These are phyloP conservation scores for Prunus padus DNA, from an alignment of 306 rosid species.

Conservation along the genomic window DNA sequence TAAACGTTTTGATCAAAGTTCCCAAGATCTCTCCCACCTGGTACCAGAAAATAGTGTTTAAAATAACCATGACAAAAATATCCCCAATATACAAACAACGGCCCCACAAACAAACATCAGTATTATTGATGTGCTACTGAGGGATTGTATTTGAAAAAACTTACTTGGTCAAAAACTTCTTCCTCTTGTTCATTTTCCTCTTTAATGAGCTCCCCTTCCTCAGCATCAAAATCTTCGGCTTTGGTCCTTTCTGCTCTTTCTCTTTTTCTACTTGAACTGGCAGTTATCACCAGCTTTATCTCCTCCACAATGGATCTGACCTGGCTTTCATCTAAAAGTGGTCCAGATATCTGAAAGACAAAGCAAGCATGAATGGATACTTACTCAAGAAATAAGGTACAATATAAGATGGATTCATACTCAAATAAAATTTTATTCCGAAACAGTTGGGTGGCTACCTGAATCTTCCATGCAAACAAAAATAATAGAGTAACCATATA, in stretches of 20 bases:
- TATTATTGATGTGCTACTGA: not conserved
- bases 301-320: slow-evolving; percentile 83
- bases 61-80: slow-evolving; percentile 18
- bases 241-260: slow-evolving; percentile 86
- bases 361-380: not conserved
- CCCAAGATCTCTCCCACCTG: slow-evolving; percentile 99
- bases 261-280: slow-evolving; percentile 85
- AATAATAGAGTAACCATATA: not conserved
- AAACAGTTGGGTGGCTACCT: not conserved
- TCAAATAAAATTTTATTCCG: not conserved
- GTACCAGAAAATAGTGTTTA: slow-evolving; percentile 18
- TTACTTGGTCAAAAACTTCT: slow-evolving; percentile 98
- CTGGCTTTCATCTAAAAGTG: slow-evolving; percentile 86
- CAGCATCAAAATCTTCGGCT: slow-evolving; percentile 98
- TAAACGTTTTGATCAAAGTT: slow-evolving; percentile 92
- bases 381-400: not conserved
- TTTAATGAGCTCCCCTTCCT: slow-evolving; percentile 82
- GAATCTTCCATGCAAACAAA: not conserved
- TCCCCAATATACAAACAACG: not conserved
- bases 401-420: not conserved
- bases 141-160: slow-evolving; percentile 22
- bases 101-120: not conserved
- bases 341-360: slow-evolving; percentile 67
- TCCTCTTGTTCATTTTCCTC: slow-evolving; percentile 99
- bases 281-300: slow-evolving; percentile 90